Base-by-base conservation (phyloP, 306 rosid genomes). In the Medicago ruthenica region DNA sequence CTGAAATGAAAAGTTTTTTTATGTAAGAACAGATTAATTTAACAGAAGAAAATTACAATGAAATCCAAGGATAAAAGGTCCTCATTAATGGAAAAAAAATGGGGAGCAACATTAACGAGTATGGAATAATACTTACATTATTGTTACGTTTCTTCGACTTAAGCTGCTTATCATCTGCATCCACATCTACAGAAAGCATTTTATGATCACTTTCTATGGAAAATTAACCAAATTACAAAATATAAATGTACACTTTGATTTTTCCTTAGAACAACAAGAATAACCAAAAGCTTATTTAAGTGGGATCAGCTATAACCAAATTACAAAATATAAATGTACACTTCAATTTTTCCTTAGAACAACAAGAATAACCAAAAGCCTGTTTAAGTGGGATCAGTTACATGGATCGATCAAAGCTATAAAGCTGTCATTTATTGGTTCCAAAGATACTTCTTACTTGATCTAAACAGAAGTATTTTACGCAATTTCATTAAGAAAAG, bases 81-180 rank as follows among this genome's bases (percentile, higher is more conserved):
- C 76, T 53, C 62, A 44, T 69, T 39, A 75, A 70, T 24, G 27
- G 27, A 2, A 27, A 54, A 59, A 45, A 57, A 47, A 31, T 31
- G 17, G 31, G 40, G 27, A 68, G 21, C 50, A 83, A 67, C 50
- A 40, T 67, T 70, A 39, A 34, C 37, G 77, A 61, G 71, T 13
- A 22, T 70, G 58, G 75, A 13, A 67, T 9, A 59, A 80, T 34
- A 39, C 67, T 82, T 71, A 86, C 97, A 82, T 81, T 88, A 36
- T 40, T 74, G 34, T 82, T 71, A 9, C 66, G 80, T 79, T 88
- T 86, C 76, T 79, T 70, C 11, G 76, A 67, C 84, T 81, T 89
- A 71, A 5, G 71, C 80, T 85, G 86, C 78, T 79, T 83, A 66
- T 86, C 86, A 63, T 88, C 82, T 71, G 57, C 58, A 68, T 85